These are phyloP conservation scores for Irpex lacteus DNA, from an alignment of 1,284 basidiomycete genomes.

Conservation along the genomic window DNA sequence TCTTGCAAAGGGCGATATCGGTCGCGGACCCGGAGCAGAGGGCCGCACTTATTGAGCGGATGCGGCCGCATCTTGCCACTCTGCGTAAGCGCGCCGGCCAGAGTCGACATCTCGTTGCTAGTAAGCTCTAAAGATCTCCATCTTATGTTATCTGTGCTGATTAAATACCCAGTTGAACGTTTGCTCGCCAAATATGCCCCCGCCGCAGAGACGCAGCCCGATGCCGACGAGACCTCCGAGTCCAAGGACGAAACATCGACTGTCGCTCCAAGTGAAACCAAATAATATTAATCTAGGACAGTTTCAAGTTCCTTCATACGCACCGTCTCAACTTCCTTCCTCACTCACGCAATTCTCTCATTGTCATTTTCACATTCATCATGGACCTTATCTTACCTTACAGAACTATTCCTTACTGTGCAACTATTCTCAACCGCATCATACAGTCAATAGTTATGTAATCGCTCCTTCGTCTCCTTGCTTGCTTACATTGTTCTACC, in stretches of 20 bases:
- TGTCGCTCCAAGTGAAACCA: slow-evolving; percentile 16
- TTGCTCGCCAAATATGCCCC: slow-evolving; percentile 46
- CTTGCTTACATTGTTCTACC: not conserved
- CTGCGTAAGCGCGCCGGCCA: slow-evolving; percentile 74
- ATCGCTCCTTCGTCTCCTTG: not conserved
- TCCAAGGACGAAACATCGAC: not conserved
- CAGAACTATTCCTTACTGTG: slow-evolving; percentile 2
- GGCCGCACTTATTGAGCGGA: slow-evolving; percentile 56
- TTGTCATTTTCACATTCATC: not conserved
- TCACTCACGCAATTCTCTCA: not conserved
- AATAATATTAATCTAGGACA: not conserved
- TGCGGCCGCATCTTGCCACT: slow-evolving; percentile 64
- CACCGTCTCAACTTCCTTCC: no score
- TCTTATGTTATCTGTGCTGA: not conserved
- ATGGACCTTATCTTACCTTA: slow-evolving; percentile 1
- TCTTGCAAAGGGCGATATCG: slow-evolving; percentile 72
- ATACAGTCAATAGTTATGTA: not conserved
- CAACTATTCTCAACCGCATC: not conserved
- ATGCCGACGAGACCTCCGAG: slow-evolving; percentile 5
- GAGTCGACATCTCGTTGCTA: slow-evolving; percentile 77
- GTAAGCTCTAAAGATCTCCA: slow-evolving; percentile 40
- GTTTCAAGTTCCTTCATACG: no score
- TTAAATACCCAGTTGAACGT: slow-evolving; percentile 55
- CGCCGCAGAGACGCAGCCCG: slow-evolving; percentile 1
- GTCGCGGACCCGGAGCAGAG: slow-evolving; percentile 75